Evolutionary conservation across 164 flowering plant genomes (phyloP), one percentile per base, ranked within the genome.

Genomic region (Tetrastigma voinierianum): DNA sequence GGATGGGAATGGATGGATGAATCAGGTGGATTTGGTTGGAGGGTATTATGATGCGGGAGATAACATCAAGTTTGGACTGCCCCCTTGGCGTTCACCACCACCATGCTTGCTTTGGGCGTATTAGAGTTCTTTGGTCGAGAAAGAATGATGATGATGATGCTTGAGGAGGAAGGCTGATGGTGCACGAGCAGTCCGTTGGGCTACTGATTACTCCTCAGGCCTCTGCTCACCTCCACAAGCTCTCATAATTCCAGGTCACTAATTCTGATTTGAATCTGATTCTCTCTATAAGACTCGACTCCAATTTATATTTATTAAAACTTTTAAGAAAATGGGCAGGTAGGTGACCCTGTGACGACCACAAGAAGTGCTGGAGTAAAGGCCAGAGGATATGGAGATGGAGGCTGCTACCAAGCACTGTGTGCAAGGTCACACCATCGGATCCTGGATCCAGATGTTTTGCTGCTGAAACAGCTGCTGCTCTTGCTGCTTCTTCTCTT

Each of bases 311-410:
- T n/a, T n/a, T n/a, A n/a, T n/a, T n/a, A n/a, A n/a, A n/a, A n/a
- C n/a, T n/a, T n/a, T 32, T 32, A 32, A 32, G 40, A 32, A 32
- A 32, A 32, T 32, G 6, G 40, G 1, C 51, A 79, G 76, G 82
- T 79, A 25, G 82, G 82, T n/a, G 74, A 76, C 44, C 65, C 78
- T 1, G 15, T 1, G 46, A 10, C 2, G 80, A 80, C 46, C 83
- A 80, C 51, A n/a, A n/a, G n/a, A 61, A 71, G 12, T 80, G 83
- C 20, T 80, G 83, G 83, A n/a, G 78, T 76, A n/a, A 25, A 61
- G 83, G 16, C 72, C 80, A 13, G 83, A 80, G 70, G 83, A 80
- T 46, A 76, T 76, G 71, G 74, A 71, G n/a, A n/a, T n/a, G n/a
- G n/a, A 76, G 76, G 0, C 71, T 70, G 16, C n/a, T n/a, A n/a